A percentile compares a stretch with the other conserved stretches of the same genome.
These are phyloP conservation scores for Ceriops tagal DNA, from an alignment of 345 rosid genomes.

Conservation along the genomic window DNA sequence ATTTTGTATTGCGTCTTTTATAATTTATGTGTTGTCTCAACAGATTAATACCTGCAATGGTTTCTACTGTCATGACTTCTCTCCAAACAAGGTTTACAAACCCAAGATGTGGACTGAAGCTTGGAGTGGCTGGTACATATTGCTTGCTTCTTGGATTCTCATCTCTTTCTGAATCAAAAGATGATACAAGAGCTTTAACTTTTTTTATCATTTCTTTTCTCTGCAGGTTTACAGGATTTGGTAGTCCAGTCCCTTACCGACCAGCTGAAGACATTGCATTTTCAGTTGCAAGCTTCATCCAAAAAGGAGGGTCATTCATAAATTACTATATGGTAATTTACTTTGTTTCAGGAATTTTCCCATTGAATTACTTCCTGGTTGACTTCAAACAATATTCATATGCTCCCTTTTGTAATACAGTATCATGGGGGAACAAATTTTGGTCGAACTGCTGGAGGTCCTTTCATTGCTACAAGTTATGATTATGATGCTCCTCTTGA, in stretches of 20 bases:
- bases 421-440: constrained; percentile 99
- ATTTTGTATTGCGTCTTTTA: neutral
- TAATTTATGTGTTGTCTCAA: constrained; percentile 14
- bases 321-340: constrained; percentile 85
- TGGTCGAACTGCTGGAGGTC: constrained; percentile 99
- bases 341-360: constrained; percentile 2
- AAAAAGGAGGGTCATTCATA: constrained; percentile 82
- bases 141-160: neutral
- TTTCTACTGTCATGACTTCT: constrained; percentile 92
- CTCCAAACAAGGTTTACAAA: constrained; percentile 90
- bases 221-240: constrained; percentile 77
- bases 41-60: constrained; percentile 98
- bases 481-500: constrained; percentile 92
- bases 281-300: constrained; percentile 81
- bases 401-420: constrained; percentile 26
- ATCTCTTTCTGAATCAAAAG: neutral
- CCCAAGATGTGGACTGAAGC: constrained; percentile 99
- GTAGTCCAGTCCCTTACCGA: constrained; percentile 75
- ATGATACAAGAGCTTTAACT: neutral
- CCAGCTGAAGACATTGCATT: constrained; percentile 90
- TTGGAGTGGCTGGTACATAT: constrained; percentile 92
- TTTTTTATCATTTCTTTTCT: constrained; percentile 2
- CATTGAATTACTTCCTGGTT: constrained; percentile 14
- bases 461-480: constrained; percentile 94
- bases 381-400: constrained; percentile 16